A percentile compares a stretch with the other conserved stretches of the same genome.
These are phyloP conservation scores for Xylaria sp. DNA, from an alignment of 495 filamentous ascomycete genomes.

Conservation along the genomic window DNA sequence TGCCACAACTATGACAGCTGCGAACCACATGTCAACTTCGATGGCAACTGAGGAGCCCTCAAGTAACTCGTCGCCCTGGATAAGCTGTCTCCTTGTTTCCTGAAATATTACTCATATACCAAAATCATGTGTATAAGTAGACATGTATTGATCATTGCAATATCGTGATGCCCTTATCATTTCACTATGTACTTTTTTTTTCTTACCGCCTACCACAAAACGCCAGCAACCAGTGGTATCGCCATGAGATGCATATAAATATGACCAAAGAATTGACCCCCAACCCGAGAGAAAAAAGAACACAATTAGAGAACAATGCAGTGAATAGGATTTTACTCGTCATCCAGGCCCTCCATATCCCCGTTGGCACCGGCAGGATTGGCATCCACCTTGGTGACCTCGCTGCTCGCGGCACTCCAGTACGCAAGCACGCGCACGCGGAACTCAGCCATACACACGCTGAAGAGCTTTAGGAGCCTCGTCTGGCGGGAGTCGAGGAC, in stretches of 20 bases:
- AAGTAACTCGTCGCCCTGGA: neutral
- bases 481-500: slow-evolving; percentile 88
- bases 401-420: slow-evolving; percentile 65
- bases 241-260: slow-evolving; percentile 40
- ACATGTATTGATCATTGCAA: slow-evolving; percentile 13
- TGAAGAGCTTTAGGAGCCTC: slow-evolving; percentile 91
- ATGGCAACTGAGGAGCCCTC: neutral
- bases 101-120: neutral
- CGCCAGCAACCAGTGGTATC: slow-evolving; percentile 45
- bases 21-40: neutral
- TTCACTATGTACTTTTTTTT: slow-evolving; percentile 25
- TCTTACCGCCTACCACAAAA: slow-evolving; percentile 34
- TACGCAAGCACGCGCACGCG: slow-evolving; percentile 77
- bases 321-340: slow-evolving; percentile 28
- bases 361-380: slow-evolving; percentile 31
- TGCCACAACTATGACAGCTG: neutral
- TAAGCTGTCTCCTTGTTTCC: neutral
- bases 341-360: slow-evolving; percentile 37
- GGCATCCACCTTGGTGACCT: slow-evolving; percentile 61
- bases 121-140: slow-evolving; percentile 6
- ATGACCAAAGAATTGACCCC: slow-evolving; percentile 28
- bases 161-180: slow-evolving; percentile 20
- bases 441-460: slow-evolving; percentile 88
- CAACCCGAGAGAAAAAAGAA: slow-evolving; percentile 5
- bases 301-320: neutral